phyloP scores from a whole-genome alignment of 1,284 basidiomycete species.

The Rhodotorula mucilaginosa region DNA sequence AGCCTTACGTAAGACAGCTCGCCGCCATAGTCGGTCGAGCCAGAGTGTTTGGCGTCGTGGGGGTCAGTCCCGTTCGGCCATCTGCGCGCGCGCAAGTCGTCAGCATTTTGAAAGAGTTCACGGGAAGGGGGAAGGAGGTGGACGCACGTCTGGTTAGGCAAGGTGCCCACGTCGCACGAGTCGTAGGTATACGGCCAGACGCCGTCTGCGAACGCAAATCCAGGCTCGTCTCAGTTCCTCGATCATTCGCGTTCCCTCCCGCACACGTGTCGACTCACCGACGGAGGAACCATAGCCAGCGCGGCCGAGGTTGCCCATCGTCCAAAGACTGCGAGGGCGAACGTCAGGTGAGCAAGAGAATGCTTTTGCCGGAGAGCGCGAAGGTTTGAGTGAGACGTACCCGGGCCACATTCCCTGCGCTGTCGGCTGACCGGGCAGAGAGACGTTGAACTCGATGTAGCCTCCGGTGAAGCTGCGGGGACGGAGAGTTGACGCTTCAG shows the following conservation, averaged over 20 bases:
- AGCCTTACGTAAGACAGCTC: slow-evolving; percentile 47
- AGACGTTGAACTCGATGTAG: slow-evolving; percentile 63
- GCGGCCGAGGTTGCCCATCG: slow-evolving; percentile 68
- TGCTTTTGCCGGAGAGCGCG: too few relatives aligned
- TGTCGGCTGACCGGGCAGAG: slow-evolving; percentile 71
- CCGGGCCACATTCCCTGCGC: slow-evolving; percentile 51
- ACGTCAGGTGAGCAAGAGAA: background rate
- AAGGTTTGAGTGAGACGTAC: background rate
- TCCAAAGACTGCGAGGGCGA: slow-evolving; percentile 11
- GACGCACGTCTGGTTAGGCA: slow-evolving; percentile 62
- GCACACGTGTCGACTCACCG: background rate
- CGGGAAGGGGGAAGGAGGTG: rapidly evolving
- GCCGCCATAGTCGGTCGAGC: slow-evolving; percentile 42
- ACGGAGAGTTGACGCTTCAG: background rate
- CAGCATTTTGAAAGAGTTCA: slow-evolving; percentile 11
- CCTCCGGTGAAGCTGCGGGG: slow-evolving; percentile 78
- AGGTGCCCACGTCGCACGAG: slow-evolving; percentile 74
- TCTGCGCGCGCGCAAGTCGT: slow-evolving; percentile 62
- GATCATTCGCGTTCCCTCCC: background rate
- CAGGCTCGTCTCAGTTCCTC: background rate
- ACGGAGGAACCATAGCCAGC: slow-evolving; percentile 77
- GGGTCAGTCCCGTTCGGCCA: slow-evolving; percentile 43
- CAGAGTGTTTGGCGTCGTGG: slow-evolving; percentile 37
- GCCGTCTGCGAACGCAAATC: slow-evolving; percentile 56
- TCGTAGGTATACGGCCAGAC: slow-evolving; percentile 78